These are phyloP conservation scores for Candida corydali DNA, from an alignment of 805 yeast species.

Conservation along the genomic window DNA sequence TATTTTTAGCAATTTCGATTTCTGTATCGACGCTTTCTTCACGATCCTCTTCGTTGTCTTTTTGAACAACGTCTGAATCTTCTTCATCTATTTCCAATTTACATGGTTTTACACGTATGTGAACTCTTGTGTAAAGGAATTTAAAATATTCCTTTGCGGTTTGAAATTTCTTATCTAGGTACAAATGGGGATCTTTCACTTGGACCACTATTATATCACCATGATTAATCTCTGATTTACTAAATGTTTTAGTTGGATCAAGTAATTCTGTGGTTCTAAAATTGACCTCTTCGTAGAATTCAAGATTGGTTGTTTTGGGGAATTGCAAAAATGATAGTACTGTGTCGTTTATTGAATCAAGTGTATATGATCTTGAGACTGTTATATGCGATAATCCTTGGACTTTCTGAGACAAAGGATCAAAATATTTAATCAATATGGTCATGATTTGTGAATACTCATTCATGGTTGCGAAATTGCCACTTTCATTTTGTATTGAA, in stretches of 20 bases:
- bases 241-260: constrained; percentile 39
- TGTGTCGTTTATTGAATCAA: constrained; percentile 38
- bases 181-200: constrained; percentile 16
- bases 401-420: constrained; percentile 48
- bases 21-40: constrained; percentile 13
- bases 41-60: constrained; percentile 9
- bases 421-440: constrained; percentile 63
- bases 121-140: constrained; percentile 58
- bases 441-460: constrained; percentile 21
- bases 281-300: constrained; percentile 58
- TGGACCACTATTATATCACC: constrained; percentile 62
- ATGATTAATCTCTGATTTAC: constrained; percentile 53
- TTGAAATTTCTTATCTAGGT: constrained; percentile 14
- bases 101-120: constrained; percentile 48
- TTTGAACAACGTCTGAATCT: constrained; percentile 42
- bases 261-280: constrained; percentile 48
- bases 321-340: constrained; percentile 41
- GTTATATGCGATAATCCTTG: constrained; percentile 61
- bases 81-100: constrained; percentile 43
- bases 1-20: constrained; percentile 15
- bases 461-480: constrained; percentile 12
- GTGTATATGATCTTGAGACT: constrained; percentile 45
- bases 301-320: constrained; percentile 27
- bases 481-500: background rate
- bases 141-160: constrained; percentile 45